phyloP scores from a whole-genome alignment of 208 protist species.

The Trypanosoma vivax region DNA sequence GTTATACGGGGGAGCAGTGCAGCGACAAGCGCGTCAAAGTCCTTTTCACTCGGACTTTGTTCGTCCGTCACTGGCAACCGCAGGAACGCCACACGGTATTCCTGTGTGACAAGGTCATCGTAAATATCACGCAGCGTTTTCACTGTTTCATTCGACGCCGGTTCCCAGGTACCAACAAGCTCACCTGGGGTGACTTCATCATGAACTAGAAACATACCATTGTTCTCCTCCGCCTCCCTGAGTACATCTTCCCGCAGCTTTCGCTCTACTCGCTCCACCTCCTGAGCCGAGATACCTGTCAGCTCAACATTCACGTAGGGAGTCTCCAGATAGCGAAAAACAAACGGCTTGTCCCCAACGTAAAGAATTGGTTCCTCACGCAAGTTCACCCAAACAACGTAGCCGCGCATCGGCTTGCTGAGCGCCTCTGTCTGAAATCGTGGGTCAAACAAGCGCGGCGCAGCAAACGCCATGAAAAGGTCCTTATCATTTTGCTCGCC shows the following conservation, averaged over 20 bases:
- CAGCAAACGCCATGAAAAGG: constrained; percentile 68
- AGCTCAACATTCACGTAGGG: constrained; percentile 89
- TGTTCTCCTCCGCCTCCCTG: constrained; percentile 65
- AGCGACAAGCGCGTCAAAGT: constrained; percentile 71
- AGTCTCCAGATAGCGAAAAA: constrained; percentile 75
- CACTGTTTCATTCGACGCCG: constrained; percentile 56
- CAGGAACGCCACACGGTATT: constrained; percentile 53
- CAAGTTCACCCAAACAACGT: constrained; percentile 86
- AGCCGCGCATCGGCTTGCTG: constrained; percentile 60
- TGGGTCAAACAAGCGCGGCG: constrained; percentile 72
- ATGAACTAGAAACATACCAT: constrained; percentile 79
- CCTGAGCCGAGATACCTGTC: constrained; percentile 76
- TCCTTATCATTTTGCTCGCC: constrained; percentile 75
- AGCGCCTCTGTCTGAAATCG: constrained; percentile 59
- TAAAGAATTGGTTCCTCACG: constrained; percentile 86
- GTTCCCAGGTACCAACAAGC: constrained; percentile 78
- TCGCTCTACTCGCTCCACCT: constrained; percentile 76
- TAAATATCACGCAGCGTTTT: constrained; percentile 81
- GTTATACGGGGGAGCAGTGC: constrained; percentile 66
- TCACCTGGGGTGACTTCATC: constrained; percentile 82
- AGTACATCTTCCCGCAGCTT: constrained; percentile 71
- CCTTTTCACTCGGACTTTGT: constrained; percentile 68
- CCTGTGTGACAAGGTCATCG: constrained; percentile 45
- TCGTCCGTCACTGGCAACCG: constrained; percentile 84
- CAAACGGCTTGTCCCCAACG: constrained; percentile 79